phyloP scores from a whole-genome alignment of 2,329 filamentous ascomycete genomes.

The Elsinoe ampelina region DNA sequence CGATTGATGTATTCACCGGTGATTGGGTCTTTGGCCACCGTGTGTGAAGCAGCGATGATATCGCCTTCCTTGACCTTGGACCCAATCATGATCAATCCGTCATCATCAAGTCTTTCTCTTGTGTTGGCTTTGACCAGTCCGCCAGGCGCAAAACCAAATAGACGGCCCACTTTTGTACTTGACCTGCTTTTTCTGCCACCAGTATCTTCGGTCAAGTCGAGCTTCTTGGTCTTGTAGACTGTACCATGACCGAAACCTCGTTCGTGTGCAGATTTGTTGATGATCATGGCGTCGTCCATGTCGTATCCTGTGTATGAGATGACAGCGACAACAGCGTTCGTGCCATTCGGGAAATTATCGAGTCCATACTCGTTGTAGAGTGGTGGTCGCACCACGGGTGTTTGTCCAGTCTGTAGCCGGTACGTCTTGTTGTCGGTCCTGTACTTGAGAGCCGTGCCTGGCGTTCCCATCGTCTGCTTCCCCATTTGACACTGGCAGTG shows the following conservation, averaged over 20 bases:
- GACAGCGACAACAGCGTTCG: conserved; percentile 90
- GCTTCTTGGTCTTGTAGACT: conserved; percentile 95
- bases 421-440: conserved; percentile 98
- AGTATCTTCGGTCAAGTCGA: conserved; percentile 70
- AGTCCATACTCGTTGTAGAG: conserved; percentile 93
- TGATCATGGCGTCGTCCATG: conserved; percentile 99
- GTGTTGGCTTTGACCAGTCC: conserved; percentile 61
- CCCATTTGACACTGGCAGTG: conserved; percentile 82
- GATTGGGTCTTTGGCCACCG: conserved; percentile 62
- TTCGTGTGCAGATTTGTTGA: conserved; percentile 95
- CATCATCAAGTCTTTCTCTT: conserved; percentile 68
- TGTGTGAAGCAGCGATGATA: conserved; percentile 81
- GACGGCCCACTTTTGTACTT: conserved; percentile 60
- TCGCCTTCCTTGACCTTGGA: conserved; percentile 70
- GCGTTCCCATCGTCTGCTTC: conserved; percentile 98
- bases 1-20: conserved; percentile 74
- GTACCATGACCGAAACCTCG: conserved; percentile 91
- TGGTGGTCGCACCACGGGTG: conserved; percentile 81
- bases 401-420: conserved; percentile 88
- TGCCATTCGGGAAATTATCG: conserved; percentile 96
- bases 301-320: conserved; percentile 99
- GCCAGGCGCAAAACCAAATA: conserved; percentile 84
- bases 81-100: conserved; percentile 77
- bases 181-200: conserved; percentile 39
- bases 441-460: conserved; percentile 72